A percentile compares a stretch with the other conserved stretches of the same genome.
phyloP scores from a whole-genome alignment of 2,329 filamentous ascomycete genomes.

The Trichoderma atroviride region DNA sequence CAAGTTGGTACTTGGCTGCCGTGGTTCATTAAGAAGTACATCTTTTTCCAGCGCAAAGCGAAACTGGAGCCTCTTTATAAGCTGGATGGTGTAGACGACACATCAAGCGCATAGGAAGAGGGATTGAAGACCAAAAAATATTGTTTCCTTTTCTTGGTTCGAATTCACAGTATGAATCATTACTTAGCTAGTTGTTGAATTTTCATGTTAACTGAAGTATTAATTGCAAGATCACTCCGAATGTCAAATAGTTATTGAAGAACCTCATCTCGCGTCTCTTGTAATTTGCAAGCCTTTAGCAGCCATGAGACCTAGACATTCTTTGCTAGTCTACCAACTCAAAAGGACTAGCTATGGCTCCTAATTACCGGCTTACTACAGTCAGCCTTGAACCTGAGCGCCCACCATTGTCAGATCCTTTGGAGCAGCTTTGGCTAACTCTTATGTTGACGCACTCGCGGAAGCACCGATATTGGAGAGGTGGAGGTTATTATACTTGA shows the following conservation, averaged over 20 bases:
- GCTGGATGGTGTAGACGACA: slow-evolving; percentile 29
- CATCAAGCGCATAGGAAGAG: not conserved
- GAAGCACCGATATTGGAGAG: not conserved
- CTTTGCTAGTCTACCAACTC: too few species aligned
- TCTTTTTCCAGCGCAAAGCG: slow-evolving; percentile 36
- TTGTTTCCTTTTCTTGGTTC: not conserved
- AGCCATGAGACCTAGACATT: too few species aligned
- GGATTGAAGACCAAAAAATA: not conserved
- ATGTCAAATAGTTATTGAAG: not conserved
- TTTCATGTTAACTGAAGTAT: not conserved
- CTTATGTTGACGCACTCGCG: not conserved
- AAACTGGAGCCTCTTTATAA: slow-evolving; percentile 40
- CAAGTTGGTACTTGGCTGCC: slow-evolving; percentile 41
- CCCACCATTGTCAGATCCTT: not conserved
- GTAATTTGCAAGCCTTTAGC: not conserved
- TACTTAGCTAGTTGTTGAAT: not conserved
- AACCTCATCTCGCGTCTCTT: not conserved
- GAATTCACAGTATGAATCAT: not conserved
- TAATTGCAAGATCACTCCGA: not conserved
- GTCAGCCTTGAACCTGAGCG: not conserved
- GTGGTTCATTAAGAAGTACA: slow-evolving; percentile 38
- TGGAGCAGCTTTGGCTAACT: not conserved
- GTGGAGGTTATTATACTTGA: not conserved
- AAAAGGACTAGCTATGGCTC: not conserved
- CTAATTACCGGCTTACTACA: not conserved